A percentile compares a stretch with the other conserved stretches of the same genome.
Conservation (phyloP, 768 basidiomycete species). For the Tricholoma terreum region DNA sequence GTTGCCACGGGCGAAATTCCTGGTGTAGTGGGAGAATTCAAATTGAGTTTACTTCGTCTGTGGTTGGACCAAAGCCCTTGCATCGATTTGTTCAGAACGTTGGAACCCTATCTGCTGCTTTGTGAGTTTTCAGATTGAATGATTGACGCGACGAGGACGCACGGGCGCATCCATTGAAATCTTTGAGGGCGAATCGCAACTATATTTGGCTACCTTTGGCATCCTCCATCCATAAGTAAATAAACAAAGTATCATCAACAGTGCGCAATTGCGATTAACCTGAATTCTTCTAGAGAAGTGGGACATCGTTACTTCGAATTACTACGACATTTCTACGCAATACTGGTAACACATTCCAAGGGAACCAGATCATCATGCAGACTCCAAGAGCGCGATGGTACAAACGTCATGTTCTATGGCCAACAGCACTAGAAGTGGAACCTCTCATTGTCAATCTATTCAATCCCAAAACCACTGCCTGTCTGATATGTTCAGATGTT, state of each 20-base stretch:
- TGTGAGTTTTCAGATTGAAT: slow-evolving; percentile 24
- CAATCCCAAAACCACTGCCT: background rate
- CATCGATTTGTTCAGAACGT: slow-evolving; percentile 75
- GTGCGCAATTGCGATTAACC: too few relatives aligned
- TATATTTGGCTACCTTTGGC: too few relatives aligned
- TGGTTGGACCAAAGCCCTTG: slow-evolving; percentile 76
- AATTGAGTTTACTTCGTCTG: slow-evolving; percentile 61
- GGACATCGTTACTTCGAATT: too few relatives aligned
- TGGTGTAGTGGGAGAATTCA: slow-evolving; percentile 46
- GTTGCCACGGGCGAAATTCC: slow-evolving; percentile 23
- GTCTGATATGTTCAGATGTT: background rate
- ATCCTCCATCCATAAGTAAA: too few relatives aligned
- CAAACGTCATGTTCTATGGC: background rate
- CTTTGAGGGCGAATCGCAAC: too few relatives aligned
- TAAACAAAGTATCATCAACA: too few relatives aligned
- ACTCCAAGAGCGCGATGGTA: background rate
- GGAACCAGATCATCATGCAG: background rate
- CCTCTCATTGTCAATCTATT: background rate
- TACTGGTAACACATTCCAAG: background rate
- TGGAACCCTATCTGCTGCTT: slow-evolving; percentile 63
- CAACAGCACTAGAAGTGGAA: background rate
- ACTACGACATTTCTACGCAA: too few relatives aligned
- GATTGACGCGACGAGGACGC: slow-evolving; percentile 12
- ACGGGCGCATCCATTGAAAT: slow-evolving; percentile 30
- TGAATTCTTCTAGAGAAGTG: too few relatives aligned